Conservation (phyloP, 2,329 filamentous ascomycete genomes). For the Alternaria alternata region DNA sequence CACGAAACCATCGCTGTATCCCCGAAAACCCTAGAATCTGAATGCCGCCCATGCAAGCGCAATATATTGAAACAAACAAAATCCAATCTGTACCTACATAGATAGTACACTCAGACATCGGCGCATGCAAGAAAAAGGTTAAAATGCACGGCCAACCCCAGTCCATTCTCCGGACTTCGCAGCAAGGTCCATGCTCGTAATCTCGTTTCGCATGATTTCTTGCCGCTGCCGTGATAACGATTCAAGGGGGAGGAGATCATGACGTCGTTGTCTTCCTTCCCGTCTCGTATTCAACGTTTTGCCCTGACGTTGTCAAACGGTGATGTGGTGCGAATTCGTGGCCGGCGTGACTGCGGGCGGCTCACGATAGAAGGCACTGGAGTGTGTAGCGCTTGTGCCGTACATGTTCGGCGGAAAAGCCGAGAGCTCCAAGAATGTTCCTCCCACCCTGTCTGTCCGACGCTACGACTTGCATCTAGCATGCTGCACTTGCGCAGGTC, state of each 20-base stretch:
- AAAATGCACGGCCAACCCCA: constrained; percentile 12
- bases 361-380: not conserved
- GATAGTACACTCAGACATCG: not conserved
- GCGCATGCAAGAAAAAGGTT: constrained; percentile 3
- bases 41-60: not conserved
- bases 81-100: constrained; percentile 8
- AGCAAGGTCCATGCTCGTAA: constrained; percentile 10
- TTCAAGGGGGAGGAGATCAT: constrained; percentile 9
- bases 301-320: not conserved
- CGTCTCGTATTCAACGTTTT: not conserved
- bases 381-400: not conserved
- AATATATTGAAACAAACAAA: constrained; percentile 16
- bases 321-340: not conserved
- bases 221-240: constrained; percentile 9
- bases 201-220: constrained; percentile 14
- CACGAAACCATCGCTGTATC: not conserved
- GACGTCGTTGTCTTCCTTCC: constrained; percentile 4
- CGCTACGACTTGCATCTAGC: not conserved
- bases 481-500: constrained; percentile 5
- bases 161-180: constrained; percentile 12
- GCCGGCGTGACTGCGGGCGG: not conserved
- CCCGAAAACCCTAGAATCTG: not conserved
- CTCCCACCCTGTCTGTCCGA: not conserved
- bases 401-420: not conserved
- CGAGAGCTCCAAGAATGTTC: not conserved